These are phyloP conservation scores for Pezicula radicicola DNA, from an alignment of 2,329 filamentous ascomycete species.

Conservation along the genomic window DNA sequence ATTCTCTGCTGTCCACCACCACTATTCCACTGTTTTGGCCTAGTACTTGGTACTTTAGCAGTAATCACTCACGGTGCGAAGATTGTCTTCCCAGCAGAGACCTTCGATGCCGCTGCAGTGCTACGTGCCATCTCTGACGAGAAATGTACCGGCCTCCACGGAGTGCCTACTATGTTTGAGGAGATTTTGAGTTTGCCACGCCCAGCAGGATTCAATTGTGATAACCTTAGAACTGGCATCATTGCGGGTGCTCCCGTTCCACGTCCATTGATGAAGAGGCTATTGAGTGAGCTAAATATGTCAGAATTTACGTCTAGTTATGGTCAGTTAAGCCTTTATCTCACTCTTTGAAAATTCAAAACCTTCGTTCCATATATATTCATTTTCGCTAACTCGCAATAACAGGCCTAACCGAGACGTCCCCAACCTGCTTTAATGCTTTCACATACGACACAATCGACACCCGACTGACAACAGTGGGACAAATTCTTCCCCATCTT, in stretches of 20 bases:
- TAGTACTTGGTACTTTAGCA: constrained; percentile 67
- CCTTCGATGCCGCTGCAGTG: constrained; percentile 57
- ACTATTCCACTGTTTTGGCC: constrained; percentile 70
- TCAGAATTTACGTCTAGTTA: constrained; percentile 53
- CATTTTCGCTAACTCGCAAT: constrained; percentile 31
- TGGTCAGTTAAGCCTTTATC: constrained; percentile 8
- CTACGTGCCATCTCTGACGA: constrained; percentile 52
- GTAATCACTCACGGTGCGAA: constrained; percentile 59
- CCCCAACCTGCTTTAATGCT: constrained; percentile 78
- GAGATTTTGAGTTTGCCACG: constrained; percentile 59
- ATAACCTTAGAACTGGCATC: constrained; percentile 60
- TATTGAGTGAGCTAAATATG: constrained; percentile 60
- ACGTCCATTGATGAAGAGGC: constrained; percentile 56
- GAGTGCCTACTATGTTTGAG: constrained; percentile 69
- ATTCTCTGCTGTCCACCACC: constrained; percentile 63
- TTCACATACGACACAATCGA: constrained; percentile 70
- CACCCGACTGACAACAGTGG: constrained; percentile 67
- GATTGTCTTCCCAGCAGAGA: constrained; percentile 66
- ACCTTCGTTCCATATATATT: not conserved
- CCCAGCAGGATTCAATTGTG: constrained; percentile 4
- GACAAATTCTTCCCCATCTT: constrained; percentile 72
- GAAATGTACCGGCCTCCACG: constrained; percentile 48
- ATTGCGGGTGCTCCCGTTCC: constrained; percentile 64
- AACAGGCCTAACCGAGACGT: constrained; percentile 70
- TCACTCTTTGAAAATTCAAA: constrained; percentile 3